Evolutionary conservation across 352 stramenopile genomes (phyloP), one percentile per base, ranked within the genome.

Genomic region (Peronospora farinosa): DNA sequence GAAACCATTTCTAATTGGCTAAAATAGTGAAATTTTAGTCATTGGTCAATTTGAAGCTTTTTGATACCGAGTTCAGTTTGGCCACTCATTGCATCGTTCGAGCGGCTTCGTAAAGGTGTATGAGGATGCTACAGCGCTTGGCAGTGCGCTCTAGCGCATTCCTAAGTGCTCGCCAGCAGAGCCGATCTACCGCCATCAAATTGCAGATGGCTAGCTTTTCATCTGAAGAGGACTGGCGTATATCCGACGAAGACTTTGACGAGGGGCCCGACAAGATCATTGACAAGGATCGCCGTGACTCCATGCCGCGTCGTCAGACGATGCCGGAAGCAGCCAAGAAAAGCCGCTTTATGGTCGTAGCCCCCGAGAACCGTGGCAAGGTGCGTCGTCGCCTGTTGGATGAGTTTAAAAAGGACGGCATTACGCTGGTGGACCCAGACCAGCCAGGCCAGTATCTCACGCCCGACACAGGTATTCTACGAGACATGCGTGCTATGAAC

Each of bases 291-390:
- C 69, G 72, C 9, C 69, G 65, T 27, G 71, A 86, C 64, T 51
- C 54, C 12, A 62, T 74, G 60, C 73, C 74, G 46, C 76, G 74
- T 17, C 80, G 80, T 52, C 77, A 88, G 67, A 74, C 53, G 31
- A 88, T 88, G 69, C 80, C 79, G 2, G 78, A 81, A 47, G 79
- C 77, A 17, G 77, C 80, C 33, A 73, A 67, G 50, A 87, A 88
- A 69, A 86, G 65, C 60, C 79, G 77, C 45, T 91, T 88, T 60
- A 81, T 84, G 69, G 59, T 62, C 12, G 65, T 91, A 33, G 55
- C 77, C 7, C 80, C 80, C 8, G 77, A 91, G 59, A 87, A 88
- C 62, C 70, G 72, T 43, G 77, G 77, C 55, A 83, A 86, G 50
- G 72, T 86, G 54, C 80, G 80, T 65, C 80, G 80, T 17, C 74